A percentile compares a stretch with the other conserved stretches of the same genome.
phyloP scores from a whole-genome alignment of 768 basidiomycete species.

The Chlorophyllum brunneum region DNA sequence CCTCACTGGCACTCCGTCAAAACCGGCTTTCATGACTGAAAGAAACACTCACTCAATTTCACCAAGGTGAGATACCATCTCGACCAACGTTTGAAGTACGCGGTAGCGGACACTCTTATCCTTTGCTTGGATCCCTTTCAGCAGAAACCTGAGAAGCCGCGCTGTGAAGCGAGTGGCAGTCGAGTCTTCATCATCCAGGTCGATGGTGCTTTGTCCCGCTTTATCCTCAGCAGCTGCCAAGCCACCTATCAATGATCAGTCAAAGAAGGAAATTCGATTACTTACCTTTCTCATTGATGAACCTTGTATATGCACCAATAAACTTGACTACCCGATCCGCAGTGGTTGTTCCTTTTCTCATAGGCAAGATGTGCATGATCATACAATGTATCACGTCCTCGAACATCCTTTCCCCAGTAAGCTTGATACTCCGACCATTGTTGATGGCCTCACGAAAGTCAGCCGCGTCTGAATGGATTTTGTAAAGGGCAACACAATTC shows the following conservation, averaged over 20 bases:
- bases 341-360: conserved; percentile 77
- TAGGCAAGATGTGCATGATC: conserved; percentile 54
- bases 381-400: conserved; percentile 58
- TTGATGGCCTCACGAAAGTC: conserved; percentile 43
- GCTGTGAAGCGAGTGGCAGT: conserved; percentile 65
- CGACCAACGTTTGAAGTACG: conserved; percentile 68
- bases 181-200: conserved; percentile 32
- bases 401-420: conserved; percentile 77
- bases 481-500: conserved; percentile 80
- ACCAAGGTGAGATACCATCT: conserved; percentile 77
- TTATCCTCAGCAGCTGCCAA: conserved; percentile 36
- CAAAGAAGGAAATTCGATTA: neutral
- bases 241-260: neutral
- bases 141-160: conserved; percentile 59
- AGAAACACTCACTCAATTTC: conserved; percentile 71
- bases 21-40: neutral
- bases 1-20: conserved; percentile 50
- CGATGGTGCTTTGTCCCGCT: conserved; percentile 24
- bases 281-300: conserved; percentile 75
- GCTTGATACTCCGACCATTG: conserved; percentile 42
- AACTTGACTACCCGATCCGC: conserved; percentile 84
- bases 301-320: conserved; percentile 71
- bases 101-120: conserved; percentile 87
- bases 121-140: conserved; percentile 78
- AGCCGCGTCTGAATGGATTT: conserved; percentile 68